These are phyloP conservation scores for Linanthus parryae DNA, from an alignment of 148 eudicot genomes.

Conservation along the genomic window DNA sequence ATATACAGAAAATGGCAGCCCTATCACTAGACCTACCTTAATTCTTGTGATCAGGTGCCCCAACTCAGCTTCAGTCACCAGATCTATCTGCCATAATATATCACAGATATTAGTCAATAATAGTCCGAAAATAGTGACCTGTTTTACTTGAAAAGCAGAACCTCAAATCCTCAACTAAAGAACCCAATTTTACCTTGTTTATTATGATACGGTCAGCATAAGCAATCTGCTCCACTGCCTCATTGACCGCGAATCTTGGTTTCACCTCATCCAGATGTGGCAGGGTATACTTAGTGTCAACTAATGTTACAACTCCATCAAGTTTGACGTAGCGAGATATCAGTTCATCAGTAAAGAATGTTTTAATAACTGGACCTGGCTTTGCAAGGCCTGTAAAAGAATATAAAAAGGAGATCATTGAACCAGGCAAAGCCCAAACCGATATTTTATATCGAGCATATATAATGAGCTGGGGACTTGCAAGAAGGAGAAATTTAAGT, in stretches of 20 bases:
- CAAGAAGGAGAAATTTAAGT: no score
- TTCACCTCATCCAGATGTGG: constrained; percentile 79
- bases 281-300: constrained; percentile 79
- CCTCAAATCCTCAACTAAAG: not conserved
- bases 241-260: constrained; percentile 92
- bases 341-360: constrained; percentile 83
- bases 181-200: constrained; percentile 54
- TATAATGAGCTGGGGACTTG: no score
- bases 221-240: constrained; percentile 96
- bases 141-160: constrained; percentile 2
- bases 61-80: constrained; percentile 60
- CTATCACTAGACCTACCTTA: constrained; percentile 33
- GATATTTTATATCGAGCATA: no score
- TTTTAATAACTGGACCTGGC: constrained; percentile 97
- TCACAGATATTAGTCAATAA: no score
- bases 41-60: constrained; percentile 47
- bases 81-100: constrained; percentile 56
- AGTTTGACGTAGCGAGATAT: constrained; percentile 71
- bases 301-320: constrained; percentile 95
- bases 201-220: constrained; percentile 90
- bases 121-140: no score
- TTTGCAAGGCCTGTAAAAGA: constrained; percentile 83
- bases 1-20: not conserved
- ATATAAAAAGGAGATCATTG: no score
- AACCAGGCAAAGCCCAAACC: no score